Percentiles rank a stretch among this genome's conserved stretches.
phyloP scores from a whole-genome alignment of 805 yeast species.

The Lipomyces sp. region DNA sequence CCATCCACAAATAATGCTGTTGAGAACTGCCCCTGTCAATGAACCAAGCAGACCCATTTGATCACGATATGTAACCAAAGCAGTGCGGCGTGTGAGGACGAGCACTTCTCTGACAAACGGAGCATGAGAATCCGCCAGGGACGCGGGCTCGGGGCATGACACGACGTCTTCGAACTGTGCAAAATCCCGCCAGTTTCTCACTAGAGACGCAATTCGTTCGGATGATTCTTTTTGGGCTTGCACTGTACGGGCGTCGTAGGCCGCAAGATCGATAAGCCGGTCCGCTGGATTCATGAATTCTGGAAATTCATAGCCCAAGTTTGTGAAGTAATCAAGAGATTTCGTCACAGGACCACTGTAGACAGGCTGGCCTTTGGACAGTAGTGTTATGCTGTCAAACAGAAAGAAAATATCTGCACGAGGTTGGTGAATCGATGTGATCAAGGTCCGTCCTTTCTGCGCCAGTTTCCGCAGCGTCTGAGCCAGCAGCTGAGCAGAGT shows the following conservation, averaged over 20 bases:
- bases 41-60: conserved; percentile 47
- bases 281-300: conserved; percentile 60
- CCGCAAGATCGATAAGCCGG: conserved; percentile 53
- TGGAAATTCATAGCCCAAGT: conserved; percentile 47
- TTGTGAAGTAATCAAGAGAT: conserved; percentile 50
- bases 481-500: conserved; percentile 64
- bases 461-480: conserved; percentile 59
- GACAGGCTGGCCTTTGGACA: conserved; percentile 57
- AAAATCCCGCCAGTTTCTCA: conserved; percentile 40
- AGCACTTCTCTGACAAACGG: conserved; percentile 45
- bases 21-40: conserved; percentile 47
- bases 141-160: conserved; percentile 15
- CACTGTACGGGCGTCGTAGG: conserved; percentile 49
- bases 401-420: conserved; percentile 68
- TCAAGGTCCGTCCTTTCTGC: conserved; percentile 60
- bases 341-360: conserved; percentile 48
- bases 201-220: conserved; percentile 39
- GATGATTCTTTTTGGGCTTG: conserved; percentile 40
- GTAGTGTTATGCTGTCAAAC: conserved; percentile 63
- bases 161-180: conserved; percentile 1
- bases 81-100: conserved; percentile 47
- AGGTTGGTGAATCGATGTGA: conserved; percentile 81
- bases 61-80: conserved; percentile 51
- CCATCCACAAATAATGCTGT: conserved; percentile 73
- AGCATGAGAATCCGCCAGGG: conserved; percentile 37